phyloP scores from a whole-genome alignment of 352 stramenopile species.

The Peronospora belbahrii region DNA sequence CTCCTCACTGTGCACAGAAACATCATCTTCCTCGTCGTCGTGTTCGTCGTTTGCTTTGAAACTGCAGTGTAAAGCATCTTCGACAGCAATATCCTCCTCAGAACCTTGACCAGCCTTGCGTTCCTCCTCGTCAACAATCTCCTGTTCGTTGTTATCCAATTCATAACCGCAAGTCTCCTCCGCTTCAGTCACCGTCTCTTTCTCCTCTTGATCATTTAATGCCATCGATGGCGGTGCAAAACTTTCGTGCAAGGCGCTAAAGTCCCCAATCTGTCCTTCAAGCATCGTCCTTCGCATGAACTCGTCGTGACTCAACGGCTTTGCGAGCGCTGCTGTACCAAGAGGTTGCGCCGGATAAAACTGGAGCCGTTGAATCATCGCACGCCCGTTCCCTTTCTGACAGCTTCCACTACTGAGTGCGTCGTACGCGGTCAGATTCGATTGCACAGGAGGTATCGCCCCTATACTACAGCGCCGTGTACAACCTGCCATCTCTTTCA shows the following conservation, averaged over 20 bases:
- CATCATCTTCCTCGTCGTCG: background rate
- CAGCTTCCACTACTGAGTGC: constrained; percentile 2
- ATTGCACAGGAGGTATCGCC: constrained; percentile 7
- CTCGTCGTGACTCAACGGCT: constrained; percentile 22
- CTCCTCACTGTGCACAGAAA: constrained; percentile 8
- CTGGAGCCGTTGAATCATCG: constrained; percentile 22
- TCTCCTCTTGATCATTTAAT: constrained; percentile 16
- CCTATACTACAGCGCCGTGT: constrained; percentile 12
- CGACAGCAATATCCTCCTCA: constrained; percentile 5
- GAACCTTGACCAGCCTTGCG: constrained; percentile 8
- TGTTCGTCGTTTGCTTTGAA: background rate
- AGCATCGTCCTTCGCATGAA: constrained; percentile 16
- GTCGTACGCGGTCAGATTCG: constrained; percentile 24
- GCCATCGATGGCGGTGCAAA: constrained; percentile 15
- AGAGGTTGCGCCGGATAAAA: constrained; percentile 30
- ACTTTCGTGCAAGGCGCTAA: constrained; percentile 23
- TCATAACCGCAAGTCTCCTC: constrained; percentile 8
- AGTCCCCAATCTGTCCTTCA: constrained; percentile 16
- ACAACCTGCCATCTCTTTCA: background rate
- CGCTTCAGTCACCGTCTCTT: constrained; percentile 12
- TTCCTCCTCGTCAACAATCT: constrained; percentile 33
- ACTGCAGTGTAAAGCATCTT: background rate
- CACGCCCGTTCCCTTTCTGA: constrained; percentile 1
- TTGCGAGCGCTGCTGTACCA: constrained; percentile 18
- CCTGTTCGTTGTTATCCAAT: constrained; percentile 28